phyloP scores from a whole-genome alignment of 495 filamentous ascomycete genomes.

The Extremus antarcticus region DNA sequence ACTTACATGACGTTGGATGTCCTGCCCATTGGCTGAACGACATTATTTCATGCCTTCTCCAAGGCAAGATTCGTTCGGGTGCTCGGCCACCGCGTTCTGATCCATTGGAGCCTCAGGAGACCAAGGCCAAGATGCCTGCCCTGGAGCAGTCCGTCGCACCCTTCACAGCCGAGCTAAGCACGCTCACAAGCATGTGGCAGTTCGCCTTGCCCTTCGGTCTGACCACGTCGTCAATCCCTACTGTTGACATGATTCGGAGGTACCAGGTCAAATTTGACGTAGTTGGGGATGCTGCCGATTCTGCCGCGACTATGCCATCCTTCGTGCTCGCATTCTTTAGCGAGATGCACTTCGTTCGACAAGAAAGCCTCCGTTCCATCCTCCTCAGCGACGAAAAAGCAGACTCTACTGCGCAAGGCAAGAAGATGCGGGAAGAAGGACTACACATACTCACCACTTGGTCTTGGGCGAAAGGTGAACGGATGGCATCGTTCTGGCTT shows the following conservation, averaged over 20 bases:
- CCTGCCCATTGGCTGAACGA: too few relatives aligned
- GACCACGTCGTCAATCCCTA: background rate
- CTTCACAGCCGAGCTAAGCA: background rate
- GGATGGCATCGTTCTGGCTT: constrained; percentile 1
- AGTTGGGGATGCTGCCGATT: background rate
- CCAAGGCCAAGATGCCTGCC: too few relatives aligned
- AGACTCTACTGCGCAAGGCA: background rate
- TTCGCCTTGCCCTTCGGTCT: background rate
- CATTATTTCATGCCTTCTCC: too few relatives aligned
- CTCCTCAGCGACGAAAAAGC: constrained; percentile 1
- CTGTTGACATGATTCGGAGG: background rate
- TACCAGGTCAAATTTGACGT: background rate
- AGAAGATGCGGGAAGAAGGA: constrained; percentile 2
- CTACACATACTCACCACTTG: constrained; percentile 1
- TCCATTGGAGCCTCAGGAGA: too few relatives aligned
- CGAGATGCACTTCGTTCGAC: background rate
- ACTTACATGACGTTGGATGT: too few relatives aligned
- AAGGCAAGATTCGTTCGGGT: too few relatives aligned
- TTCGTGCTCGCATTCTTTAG: background rate
- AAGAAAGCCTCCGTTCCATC: background rate
- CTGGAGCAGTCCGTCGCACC: background rate
- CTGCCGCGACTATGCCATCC: background rate
- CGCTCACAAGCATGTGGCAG: too few relatives aligned
- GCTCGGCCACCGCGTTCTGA: too few relatives aligned
- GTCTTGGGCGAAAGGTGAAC: background rate